phyloP scores from a whole-genome alignment of 2,329 filamentous ascomycete species.

The Bipolaris bicolor region DNA sequence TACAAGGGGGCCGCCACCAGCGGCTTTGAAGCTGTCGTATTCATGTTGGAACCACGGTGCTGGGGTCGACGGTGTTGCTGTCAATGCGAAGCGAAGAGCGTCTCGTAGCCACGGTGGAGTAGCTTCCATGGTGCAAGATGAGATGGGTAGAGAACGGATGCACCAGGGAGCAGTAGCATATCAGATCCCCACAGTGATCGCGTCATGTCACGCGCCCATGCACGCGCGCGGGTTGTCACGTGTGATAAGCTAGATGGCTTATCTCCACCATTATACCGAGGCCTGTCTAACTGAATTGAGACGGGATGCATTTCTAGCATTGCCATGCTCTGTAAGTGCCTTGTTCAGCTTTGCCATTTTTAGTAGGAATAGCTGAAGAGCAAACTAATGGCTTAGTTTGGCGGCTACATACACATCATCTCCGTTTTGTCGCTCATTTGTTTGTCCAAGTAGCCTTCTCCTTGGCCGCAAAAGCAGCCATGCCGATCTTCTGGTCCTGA shows the following conservation, averaged over 20 bases:
- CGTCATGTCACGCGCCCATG: conserved; percentile 16
- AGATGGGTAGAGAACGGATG: conserved; percentile 2
- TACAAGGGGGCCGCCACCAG: conserved; percentile 21
- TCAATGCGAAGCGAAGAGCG: conserved; percentile 32
- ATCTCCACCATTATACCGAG: conserved; percentile 1
- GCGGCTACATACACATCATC: background rate
- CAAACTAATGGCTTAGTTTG: background rate
- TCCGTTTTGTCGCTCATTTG: conserved; percentile 58
- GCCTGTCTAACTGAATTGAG: conserved; percentile 17
- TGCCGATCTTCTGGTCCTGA: conserved; percentile 93
- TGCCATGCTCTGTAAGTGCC: background rate
- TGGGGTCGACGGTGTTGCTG: conserved; percentile 32
- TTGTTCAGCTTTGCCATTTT: background rate
- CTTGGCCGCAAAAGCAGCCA: conserved; percentile 96
- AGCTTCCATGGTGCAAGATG: conserved; percentile 11
- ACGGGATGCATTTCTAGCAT: background rate
- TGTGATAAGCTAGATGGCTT: conserved; percentile 18
- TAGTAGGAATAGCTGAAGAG: background rate
- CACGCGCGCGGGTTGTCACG: conserved; percentile 12
- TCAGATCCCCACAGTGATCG: conserved; percentile 19
- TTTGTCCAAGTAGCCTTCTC: conserved; percentile 90
- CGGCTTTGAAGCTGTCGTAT: conserved; percentile 7
- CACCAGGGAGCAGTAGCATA: conserved; percentile 8
- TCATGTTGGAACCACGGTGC: conserved; percentile 21
- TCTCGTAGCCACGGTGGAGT: conserved; percentile 30